These are phyloP conservation scores for Leptodontidium sp. DNA, from an alignment of 2,329 filamentous ascomycete genomes.

Conservation along the genomic window DNA sequence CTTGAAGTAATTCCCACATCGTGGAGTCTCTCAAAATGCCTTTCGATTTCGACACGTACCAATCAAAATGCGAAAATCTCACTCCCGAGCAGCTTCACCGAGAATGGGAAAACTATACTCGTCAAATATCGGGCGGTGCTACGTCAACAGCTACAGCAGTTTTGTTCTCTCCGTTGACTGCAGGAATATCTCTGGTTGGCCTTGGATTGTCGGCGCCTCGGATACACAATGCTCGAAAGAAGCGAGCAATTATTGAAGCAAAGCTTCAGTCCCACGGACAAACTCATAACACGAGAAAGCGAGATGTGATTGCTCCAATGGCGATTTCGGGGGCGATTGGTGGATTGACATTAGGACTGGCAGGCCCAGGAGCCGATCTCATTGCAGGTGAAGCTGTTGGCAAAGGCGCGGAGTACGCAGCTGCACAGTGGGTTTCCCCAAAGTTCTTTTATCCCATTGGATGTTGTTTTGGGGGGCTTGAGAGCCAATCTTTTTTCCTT, in stretches of 20 bases:
- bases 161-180: slow-evolving; percentile 50
- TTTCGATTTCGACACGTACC: slow-evolving; percentile 52
- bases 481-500: no score
- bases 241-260: slow-evolving; percentile 52
- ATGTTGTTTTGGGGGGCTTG: background rate
- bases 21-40: slow-evolving; percentile 45
- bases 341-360: slow-evolving; percentile 50
- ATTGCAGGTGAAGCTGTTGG: slow-evolving; percentile 49
- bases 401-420: slow-evolving; percentile 49
- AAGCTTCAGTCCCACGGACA: slow-evolving; percentile 48
- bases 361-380: slow-evolving; percentile 48
- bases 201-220: slow-evolving; percentile 51
- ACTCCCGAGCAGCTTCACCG: slow-evolving; percentile 50
- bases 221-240: slow-evolving; percentile 53
- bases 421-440: slow-evolving; percentile 42
- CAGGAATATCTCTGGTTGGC: slow-evolving; percentile 51
- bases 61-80: slow-evolving; percentile 50
- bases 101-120: slow-evolving; percentile 55
- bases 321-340: slow-evolving; percentile 50
- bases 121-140: slow-evolving; percentile 51
- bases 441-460: background rate
- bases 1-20: background rate
- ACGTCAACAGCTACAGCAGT: slow-evolving; percentile 51
- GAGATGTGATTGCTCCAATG: slow-evolving; percentile 52
- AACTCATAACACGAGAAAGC: slow-evolving; percentile 51